Evolutionary conservation across 2,329 filamentous ascomycete species (phyloP), one percentile per base, ranked within the genome.

Genomic region (Penicillium corylophilum): DNA sequence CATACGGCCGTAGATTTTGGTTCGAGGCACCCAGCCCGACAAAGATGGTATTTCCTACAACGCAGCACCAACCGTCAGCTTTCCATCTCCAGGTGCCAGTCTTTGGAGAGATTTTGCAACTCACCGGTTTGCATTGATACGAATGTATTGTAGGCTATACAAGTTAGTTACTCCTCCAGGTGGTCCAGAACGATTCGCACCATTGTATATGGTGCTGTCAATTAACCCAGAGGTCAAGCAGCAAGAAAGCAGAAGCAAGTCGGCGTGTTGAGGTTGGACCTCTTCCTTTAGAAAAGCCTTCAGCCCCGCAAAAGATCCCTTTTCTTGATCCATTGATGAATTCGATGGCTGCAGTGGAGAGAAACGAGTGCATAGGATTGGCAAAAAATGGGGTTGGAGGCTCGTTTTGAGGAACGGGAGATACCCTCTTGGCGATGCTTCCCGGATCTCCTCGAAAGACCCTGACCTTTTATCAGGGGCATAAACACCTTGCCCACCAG

Each of bases 11-110:
- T 29, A 64, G 67, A 45, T 74, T 74, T 44, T 74, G 72, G 23
- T 69, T 66, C 0, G 72, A 73, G 0, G 72, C 68, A 4, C 73
- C 73, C 13, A 76, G 63, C 10, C 71, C 72, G n/a, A 75, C 63
- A 55, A 75, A 76, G 41, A 76, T 73, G 16, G 72, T 75, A 46
- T 75, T 75, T 48, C 73, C 72, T 68, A 36, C 12, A 23, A 3
- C 1, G 7, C 38, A 12, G 5, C 15, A 23, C n/a, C 7, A 3
- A 22, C 15, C 9, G 29, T 57, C 33, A 53, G 31, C 12, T 12
- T 36, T 3, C 42, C 12, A 18, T 49, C 18, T 10, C 42, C 12
- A 18, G 16, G 20, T 28, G n/a, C 20, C 7, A 8, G 22, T 16
- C 16, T 1, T 36, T 15, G 6, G 33, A 28, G 33, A 31, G 9